These are phyloP conservation scores for Chamaenerion angustifolium DNA, from an alignment of 345 rosid genomes.

Conservation along the genomic window DNA sequence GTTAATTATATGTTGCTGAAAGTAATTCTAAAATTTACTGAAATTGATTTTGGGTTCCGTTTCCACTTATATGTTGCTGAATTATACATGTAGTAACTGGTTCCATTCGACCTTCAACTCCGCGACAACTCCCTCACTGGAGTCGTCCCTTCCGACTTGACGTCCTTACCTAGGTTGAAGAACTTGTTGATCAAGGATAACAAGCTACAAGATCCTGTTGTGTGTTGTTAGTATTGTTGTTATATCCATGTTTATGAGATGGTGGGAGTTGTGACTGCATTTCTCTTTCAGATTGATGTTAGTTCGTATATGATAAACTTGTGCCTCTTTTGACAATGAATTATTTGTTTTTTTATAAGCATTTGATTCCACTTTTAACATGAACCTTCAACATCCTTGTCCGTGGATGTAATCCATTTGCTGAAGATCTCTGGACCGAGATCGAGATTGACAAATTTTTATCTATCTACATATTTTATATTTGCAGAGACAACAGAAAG, in stretches of 20 bases:
- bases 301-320: background rate
- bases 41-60: no score
- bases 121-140: constrained; percentile 73
- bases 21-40: no score
- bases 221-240: no score
- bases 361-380: background rate
- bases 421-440: constrained; percentile 83
- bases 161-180: constrained; percentile 24
- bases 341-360: background rate
- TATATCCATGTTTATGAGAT: no score
- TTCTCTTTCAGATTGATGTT: no score
- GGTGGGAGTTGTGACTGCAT: no score
- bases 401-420: constrained; percentile 67
- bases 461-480: no score
- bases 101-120: constrained; percentile 59
- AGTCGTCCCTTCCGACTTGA: constrained; percentile 31
- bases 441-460: constrained; percentile 35
- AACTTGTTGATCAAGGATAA: constrained; percentile 47
- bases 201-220: constrained; percentile 59
- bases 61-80: no score
- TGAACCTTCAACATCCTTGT: constrained; percentile 50
- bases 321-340: background rate
- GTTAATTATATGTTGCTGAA: no score
- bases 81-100: constrained; percentile 23
- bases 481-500: no score